These are phyloP conservation scores for Chimonanthus praecox DNA, from an alignment of 164 flowering plant genomes.

Conservation along the genomic window DNA sequence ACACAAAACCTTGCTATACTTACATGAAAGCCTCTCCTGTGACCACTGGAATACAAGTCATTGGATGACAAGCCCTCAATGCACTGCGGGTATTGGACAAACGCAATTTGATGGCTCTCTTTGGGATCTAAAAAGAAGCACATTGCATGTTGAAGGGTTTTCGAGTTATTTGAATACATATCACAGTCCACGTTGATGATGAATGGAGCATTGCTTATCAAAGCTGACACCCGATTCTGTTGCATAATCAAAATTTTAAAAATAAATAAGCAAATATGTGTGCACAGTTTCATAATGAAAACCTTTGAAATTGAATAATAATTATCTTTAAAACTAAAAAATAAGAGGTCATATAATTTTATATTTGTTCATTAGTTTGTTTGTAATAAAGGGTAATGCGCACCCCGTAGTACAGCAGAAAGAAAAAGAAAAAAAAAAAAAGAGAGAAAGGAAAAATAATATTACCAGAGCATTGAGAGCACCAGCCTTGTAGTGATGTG, in stretches of 20 bases:
- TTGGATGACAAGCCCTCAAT: constrained; percentile 16
- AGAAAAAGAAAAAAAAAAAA: not conserved
- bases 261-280: too few relatives aligned
- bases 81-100: constrained; percentile 28
- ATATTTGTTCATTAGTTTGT: too few relatives aligned
- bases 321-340: too few relatives aligned
- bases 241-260: too few relatives aligned
- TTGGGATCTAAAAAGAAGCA: constrained; percentile 25
- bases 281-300: too few relatives aligned
- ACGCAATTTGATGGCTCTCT: constrained; percentile 16
- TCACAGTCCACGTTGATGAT: constrained; percentile 30
- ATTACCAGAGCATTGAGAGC: constrained; percentile 42
- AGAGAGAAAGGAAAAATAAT: too few relatives aligned
- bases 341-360: too few relatives aligned
- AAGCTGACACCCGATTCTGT: constrained; percentile 27
- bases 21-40: constrained; percentile 22
- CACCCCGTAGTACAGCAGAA: too few relatives aligned
- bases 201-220: constrained; percentile 30
- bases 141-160: constrained; percentile 17
- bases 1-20: too few relatives aligned
- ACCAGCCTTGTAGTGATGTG: constrained; percentile 59
- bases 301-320: too few relatives aligned
- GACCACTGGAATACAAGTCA: constrained; percentile 25
- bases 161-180: constrained; percentile 28
- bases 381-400: too few relatives aligned